Evolutionary conservation across 306 rosid genomes (phyloP), one percentile per base, ranked within the genome.

Genomic region (Astragalus glycyphyllos): DNA sequence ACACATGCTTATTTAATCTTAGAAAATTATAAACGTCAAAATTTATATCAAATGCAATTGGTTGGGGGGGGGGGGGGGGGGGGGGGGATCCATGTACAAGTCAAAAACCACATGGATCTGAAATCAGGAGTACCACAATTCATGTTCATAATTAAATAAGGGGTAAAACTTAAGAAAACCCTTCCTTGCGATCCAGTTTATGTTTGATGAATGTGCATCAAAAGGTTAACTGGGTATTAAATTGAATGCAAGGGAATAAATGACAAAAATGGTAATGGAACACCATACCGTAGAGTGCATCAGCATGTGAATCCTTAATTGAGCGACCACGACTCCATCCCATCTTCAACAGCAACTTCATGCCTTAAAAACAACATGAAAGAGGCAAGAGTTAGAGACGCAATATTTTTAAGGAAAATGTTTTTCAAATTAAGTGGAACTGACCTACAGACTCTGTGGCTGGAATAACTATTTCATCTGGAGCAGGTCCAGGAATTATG

Each of bases 321-420:
- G 99, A 84, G 72, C 92, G 97, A 77, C 99, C 97, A 15, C 81
- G 97, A 37, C 84, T 91, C 99, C 99, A 94, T 80, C 99, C 99
- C 99, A 94, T 94, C 86, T 87, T 94, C 84, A 86, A 74, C 72
- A 94, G 91, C 78, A 94, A 71, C 78, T 91, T 91, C 29, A 86
- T 86, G 78, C 99, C 99, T 94, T 76, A 56, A 83, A 61, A 65
- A 76, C 34, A 74, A 65, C 16, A 74, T 34, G 32, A 37, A 69
- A 23, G 42, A 35, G 41, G 44, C 69, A 77, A 74, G 23, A 20
- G 2, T 20, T 20, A 26, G 74, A 26, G 51, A 72, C 16, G 40
- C 16, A 78, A 44, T 61, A 69, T 34, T 70, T 40, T 66, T 1
- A 53, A 44, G 2, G 51, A 67, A 53, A 60, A 53, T 32, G 54